These are phyloP conservation scores for Halophytophthora polymorphica DNA, from an alignment of 352 stramenopile genomes.

Conservation along the genomic window DNA sequence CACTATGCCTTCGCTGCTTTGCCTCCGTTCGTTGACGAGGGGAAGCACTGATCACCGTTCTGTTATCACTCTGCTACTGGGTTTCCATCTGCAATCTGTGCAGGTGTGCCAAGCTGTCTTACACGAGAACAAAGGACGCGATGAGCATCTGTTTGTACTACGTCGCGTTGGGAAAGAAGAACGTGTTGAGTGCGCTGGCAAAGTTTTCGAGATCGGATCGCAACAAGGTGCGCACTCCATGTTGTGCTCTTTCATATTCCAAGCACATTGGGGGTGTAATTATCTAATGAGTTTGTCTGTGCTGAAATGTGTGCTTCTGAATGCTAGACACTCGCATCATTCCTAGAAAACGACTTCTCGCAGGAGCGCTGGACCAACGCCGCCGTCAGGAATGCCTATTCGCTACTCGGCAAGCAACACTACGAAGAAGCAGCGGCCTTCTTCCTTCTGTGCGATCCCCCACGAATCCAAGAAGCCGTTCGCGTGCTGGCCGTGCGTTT, in stretches of 20 bases:
- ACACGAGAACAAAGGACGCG: conserved; percentile 60
- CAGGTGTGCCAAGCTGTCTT: conserved; percentile 70
- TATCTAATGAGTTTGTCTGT: background rate
- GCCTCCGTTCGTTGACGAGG: background rate
- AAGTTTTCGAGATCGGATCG: conserved; percentile 71
- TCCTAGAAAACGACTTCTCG: conserved; percentile 80
- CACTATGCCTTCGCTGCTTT: background rate
- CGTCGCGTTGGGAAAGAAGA: conserved; percentile 76
- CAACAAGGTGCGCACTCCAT: conserved; percentile 48
- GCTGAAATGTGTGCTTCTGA: background rate
- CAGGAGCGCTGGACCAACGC: conserved; percentile 82
- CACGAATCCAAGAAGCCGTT: conserved; percentile 90
- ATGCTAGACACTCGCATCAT: conserved; percentile 63
- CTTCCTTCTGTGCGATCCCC: conserved; percentile 92
- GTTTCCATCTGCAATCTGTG: background rate
- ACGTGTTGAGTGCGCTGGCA: conserved; percentile 65
- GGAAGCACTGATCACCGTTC: background rate
- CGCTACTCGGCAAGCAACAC: conserved; percentile 91
- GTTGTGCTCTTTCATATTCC: background rate
- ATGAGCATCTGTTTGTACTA: conserved; percentile 79
- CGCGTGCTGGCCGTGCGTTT: conserved; percentile 87
- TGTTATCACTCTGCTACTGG: conserved; percentile 1
- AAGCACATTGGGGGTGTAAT: background rate
- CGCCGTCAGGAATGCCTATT: conserved; percentile 95
- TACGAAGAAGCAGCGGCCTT: conserved; percentile 89